These are phyloP conservation scores for Gentiana dahurica DNA, from an alignment of 257 asterid species.

Conservation along the genomic window DNA sequence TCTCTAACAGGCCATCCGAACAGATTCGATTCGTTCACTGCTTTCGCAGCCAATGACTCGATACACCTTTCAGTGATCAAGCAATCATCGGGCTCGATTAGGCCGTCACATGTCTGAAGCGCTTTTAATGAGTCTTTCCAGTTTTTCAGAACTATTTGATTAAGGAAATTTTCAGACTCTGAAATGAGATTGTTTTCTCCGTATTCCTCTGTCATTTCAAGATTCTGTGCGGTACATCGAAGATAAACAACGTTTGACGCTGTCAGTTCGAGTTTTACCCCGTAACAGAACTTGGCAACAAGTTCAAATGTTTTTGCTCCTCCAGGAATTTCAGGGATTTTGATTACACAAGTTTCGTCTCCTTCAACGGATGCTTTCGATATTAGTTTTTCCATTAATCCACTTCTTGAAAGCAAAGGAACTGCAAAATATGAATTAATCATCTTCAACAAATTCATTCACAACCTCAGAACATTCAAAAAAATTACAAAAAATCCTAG, in stretches of 20 bases:
- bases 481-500: too few species aligned
- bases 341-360: slow-evolving; percentile 28
- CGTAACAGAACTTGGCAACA: slow-evolving; percentile 64
- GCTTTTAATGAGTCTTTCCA: slow-evolving; percentile 54
- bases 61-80: slow-evolving; percentile 30
- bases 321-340: slow-evolving; percentile 47
- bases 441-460: too few species aligned
- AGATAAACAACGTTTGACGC: slow-evolving; percentile 45
- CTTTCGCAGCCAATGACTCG: slow-evolving; percentile 34
- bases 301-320: slow-evolving; percentile 61
- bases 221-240: slow-evolving; percentile 49
- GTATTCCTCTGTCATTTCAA: slow-evolving; percentile 54
- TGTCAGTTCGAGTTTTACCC: slow-evolving; percentile 58
- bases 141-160: slow-evolving; percentile 31
- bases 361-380: slow-evolving; percentile 12
- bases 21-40: slow-evolving; percentile 50
- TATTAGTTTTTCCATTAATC: slow-evolving; percentile 14
- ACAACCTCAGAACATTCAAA: too few species aligned
- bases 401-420: too few species aligned
- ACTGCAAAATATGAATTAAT: too few species aligned
- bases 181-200: slow-evolving; percentile 42
- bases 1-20: slow-evolving; percentile 44
- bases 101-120: slow-evolving; percentile 34
- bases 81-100: slow-evolving; percentile 44
- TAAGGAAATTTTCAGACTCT: slow-evolving; percentile 46